These are phyloP conservation scores for Tardiomyces digboiensis DNA, from an alignment of 1,139 yeast species.

Conservation along the genomic window DNA sequence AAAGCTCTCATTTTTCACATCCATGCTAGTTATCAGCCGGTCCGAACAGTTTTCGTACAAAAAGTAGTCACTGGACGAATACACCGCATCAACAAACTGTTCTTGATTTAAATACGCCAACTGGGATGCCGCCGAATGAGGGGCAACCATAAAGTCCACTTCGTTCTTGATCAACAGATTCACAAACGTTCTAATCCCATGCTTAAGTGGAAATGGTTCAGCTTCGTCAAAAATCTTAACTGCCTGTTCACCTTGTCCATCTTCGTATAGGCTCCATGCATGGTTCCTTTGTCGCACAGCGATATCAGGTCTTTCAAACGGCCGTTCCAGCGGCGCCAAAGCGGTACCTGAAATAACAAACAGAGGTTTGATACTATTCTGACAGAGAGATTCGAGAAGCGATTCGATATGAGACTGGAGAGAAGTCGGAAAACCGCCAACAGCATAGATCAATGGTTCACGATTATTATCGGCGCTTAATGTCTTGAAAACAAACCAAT, in stretches of 20 bases:
- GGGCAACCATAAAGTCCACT: slow-evolving; percentile 68
- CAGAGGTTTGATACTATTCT: slow-evolving; percentile 59
- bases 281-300: not conserved
- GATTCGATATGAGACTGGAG: slow-evolving; percentile 47
- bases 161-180: slow-evolving; percentile 43
- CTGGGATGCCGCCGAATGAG: slow-evolving; percentile 78
- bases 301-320: slow-evolving; percentile 8
- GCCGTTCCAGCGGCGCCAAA: slow-evolving; percentile 16
- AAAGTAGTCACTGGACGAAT: slow-evolving; percentile 76
- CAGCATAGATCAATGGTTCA: slow-evolving; percentile 67
- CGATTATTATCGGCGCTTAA: slow-evolving; percentile 44
- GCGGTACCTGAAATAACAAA: slow-evolving; percentile 60
- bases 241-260: not conserved
- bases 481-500: slow-evolving; percentile 60
- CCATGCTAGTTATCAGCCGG: slow-evolving; percentile 65
- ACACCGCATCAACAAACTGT: slow-evolving; percentile 60
- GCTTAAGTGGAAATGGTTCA: not conserved
- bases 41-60: slow-evolving; percentile 49
- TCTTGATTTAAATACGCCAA: slow-evolving; percentile 54
- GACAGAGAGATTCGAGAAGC: slow-evolving; percentile 53
- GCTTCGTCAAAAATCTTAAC: not conserved
- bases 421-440: slow-evolving; percentile 75
- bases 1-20: slow-evolving; percentile 53
- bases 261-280: not conserved
- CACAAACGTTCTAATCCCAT: not conserved